Percentiles rank a stretch among this genome's conserved stretches.
These are phyloP conservation scores for Hanseniaspora singularis DNA, from an alignment of 805 yeast species.

Conservation along the genomic window DNA sequence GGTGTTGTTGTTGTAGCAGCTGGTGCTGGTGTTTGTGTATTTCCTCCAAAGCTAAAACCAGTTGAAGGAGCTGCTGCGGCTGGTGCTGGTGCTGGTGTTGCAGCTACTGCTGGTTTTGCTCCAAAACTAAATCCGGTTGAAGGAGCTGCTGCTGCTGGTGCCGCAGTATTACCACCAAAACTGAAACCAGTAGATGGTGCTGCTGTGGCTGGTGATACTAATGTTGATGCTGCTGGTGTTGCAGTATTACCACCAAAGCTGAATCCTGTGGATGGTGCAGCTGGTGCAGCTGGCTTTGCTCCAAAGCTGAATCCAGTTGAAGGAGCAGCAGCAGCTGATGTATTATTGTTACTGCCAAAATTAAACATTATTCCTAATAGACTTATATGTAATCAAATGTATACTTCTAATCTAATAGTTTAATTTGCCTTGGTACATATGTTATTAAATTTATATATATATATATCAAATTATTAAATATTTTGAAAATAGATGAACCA, in stretches of 20 bases:
- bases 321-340: background rate
- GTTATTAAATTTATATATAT: too few relatives aligned
- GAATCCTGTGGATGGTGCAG: background rate
- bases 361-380: constrained; percentile 2
- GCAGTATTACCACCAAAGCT: constrained; percentile 1
- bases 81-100: background rate
- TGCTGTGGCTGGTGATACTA: too few relatives aligned
- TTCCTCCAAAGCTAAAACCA: too few relatives aligned
- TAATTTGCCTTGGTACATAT: too few relatives aligned
- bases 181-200: background rate
- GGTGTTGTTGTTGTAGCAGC: background rate
- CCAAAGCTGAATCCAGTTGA: constrained; percentile 5
- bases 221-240: background rate
- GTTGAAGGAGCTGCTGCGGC: background rate
- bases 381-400: background rate
- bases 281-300: constrained; percentile 6
- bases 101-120: background rate
- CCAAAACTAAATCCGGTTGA: background rate
- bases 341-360: constrained; percentile 12
- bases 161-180: too few relatives aligned
- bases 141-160: background rate
- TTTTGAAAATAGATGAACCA: too few relatives aligned
- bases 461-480: too few relatives aligned
- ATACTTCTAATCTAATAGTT: background rate
- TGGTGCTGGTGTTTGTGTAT: too few relatives aligned